Evolutionary conservation across 139 green algal species (phyloP), one percentile per base, ranked within the genome.

Genomic region (Haematococcus lacustris): DNA sequence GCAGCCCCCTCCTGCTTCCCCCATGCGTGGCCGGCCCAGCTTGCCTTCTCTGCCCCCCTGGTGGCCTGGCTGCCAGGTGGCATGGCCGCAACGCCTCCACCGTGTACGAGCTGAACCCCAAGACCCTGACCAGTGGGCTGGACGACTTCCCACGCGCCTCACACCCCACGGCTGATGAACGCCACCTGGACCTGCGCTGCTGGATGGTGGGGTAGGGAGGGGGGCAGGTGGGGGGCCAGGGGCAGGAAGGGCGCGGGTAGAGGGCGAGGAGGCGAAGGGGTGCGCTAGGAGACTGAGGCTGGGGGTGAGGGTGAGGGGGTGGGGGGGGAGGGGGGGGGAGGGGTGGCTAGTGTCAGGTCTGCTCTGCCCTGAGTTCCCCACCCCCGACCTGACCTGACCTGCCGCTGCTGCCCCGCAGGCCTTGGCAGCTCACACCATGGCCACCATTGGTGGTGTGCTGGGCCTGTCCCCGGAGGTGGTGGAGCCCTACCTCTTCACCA

Each of bases 141-240:
- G 94, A 98, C 71, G 94, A 98, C 85, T 97, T 91, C 68, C 94
- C 94, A 0, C 84, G 94, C 1, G 91, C 94, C 26, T 93, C 85
- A 23, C 94, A 98, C 82, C 94, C 94, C 32, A 85, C 80, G 33
- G 59, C 57, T 7, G 73, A 86, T 3, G 94, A 98, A 84, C 84
- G 90, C 0, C 94, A 98, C 73, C 35, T 98, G 62, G 94, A 98
- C 73, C 85, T 98, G 68, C 74, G 84, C 26, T 96, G 89, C 76
- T 98, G 94, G 94, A 96, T 98, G 86, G 89, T 80, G 28, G 1
- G 71, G n/a, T 3, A 9, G 17, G 32, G 61, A 3, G 33, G 40
- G 61, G 25, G 57, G 21, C 47, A 57, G 13, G 47, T 57, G 47
- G 21, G 13, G 47, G 21, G 13, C 13, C 13, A 21, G 47, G 13